These are phyloP conservation scores for Mucor piriformis DNA, from an alignment of 371 early-diverging fungal species.

Conservation along the genomic window DNA sequence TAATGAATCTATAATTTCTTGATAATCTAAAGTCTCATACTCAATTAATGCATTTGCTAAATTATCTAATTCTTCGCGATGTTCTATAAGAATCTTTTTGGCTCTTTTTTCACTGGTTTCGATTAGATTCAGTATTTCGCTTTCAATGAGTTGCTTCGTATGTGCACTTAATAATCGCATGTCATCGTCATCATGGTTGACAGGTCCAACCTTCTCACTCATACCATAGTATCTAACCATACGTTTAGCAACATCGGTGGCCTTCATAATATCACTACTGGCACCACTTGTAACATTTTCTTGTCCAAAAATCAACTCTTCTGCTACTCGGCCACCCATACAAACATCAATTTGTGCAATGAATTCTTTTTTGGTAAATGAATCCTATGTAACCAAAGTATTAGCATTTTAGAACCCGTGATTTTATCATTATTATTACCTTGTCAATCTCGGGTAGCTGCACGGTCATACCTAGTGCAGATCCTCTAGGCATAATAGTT, in stretches of 20 bases:
- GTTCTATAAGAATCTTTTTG: slow-evolving; percentile 66
- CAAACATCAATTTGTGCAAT: slow-evolving; percentile 92
- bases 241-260: slow-evolving; percentile 86
- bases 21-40: slow-evolving; percentile 88
- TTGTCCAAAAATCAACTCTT: slow-evolving; percentile 91
- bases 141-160: slow-evolving; percentile 83
- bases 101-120: slow-evolving; percentile 70
- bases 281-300: slow-evolving; percentile 97
- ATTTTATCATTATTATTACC: slow-evolving; percentile 28
- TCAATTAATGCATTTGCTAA: slow-evolving; percentile 92
- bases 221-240: slow-evolving; percentile 96
- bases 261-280: slow-evolving; percentile 88
- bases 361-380: slow-evolving; percentile 82
- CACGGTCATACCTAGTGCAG: slow-evolving; percentile 89
- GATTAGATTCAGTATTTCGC: slow-evolving; percentile 78
- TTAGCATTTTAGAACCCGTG: too few species aligned
- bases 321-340: slow-evolving; percentile 97
- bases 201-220: slow-evolving; percentile 86
- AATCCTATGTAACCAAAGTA: too few species aligned
- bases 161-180: slow-evolving; percentile 69
- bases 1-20: slow-evolving; percentile 83
- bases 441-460: slow-evolving; percentile 96
- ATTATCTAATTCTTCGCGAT: slow-evolving; percentile 87
- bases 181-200: slow-evolving; percentile 67
- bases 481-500: slow-evolving; percentile 96